phyloP scores from a whole-genome alignment of 805 yeast genomes.

The Diddensiella transvaalensis region DNA sequence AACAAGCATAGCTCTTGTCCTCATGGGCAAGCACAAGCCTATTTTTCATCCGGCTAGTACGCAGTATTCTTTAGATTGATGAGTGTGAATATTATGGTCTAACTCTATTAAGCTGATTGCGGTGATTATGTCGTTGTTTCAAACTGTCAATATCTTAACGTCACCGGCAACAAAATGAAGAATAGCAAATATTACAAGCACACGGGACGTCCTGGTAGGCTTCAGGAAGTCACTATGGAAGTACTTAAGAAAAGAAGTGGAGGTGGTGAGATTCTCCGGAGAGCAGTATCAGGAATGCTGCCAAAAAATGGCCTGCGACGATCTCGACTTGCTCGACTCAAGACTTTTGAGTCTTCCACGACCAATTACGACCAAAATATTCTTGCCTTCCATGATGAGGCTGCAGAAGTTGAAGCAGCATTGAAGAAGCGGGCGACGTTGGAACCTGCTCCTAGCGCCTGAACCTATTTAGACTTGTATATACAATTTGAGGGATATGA shows the following conservation, averaged over 20 bases:
- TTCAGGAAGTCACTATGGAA: constrained; percentile 78
- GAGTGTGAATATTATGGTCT: constrained; percentile 30
- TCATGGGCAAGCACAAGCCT: constrained; percentile 98
- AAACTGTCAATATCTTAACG: constrained; percentile 74
- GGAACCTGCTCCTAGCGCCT: background rate
- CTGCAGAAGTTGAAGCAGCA: background rate
- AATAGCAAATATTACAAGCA: constrained; percentile 88
- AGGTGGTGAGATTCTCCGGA: constrained; percentile 73
- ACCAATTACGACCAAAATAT: constrained; percentile 83
- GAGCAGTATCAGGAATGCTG: constrained; percentile 94
- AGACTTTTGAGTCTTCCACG: constrained; percentile 81
- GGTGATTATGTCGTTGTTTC: constrained; percentile 98
- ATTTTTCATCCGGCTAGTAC: constrained; percentile 57
- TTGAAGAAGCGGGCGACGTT: background rate
- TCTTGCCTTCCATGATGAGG: constrained; percentile 78
- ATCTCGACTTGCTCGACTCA: constrained; percentile 75
- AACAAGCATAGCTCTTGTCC: constrained; percentile 75
- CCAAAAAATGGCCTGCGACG: constrained; percentile 86
- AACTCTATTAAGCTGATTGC: constrained; percentile 53
- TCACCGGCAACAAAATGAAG: constrained; percentile 81
- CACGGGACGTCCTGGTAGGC: constrained; percentile 83
- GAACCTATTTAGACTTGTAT: no score
- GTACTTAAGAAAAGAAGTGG: constrained; percentile 75
- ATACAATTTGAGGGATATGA: no score
- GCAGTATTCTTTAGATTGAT: constrained; percentile 5